Evolutionary conservation across 169 alveolate genomes (phyloP).

Genomic region (Condylostoma magnum): DNA sequence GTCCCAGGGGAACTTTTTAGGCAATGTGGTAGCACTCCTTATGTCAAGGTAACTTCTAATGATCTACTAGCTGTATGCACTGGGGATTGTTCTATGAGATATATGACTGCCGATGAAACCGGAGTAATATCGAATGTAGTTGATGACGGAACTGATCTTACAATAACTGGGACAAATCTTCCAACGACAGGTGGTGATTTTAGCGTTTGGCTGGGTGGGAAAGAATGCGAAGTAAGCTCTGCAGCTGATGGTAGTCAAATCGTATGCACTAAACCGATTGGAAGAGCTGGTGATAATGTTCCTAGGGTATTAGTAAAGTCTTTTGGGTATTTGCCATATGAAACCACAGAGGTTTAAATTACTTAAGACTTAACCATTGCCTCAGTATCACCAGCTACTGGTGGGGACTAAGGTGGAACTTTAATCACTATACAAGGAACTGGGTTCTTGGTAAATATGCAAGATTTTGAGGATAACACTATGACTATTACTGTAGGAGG

Average conservation of each 20-base stretch:
- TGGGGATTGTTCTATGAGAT: conserved; percentile 8
- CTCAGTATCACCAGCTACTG: conserved; percentile 3
- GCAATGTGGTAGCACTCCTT: not conserved
- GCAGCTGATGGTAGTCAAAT: not conserved
- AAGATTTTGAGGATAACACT: not conserved
- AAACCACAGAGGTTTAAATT: not conserved
- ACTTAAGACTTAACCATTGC: not conserved
- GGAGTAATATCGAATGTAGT: not conserved
- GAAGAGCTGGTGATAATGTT: not conserved
- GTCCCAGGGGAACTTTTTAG: conserved; percentile 25
- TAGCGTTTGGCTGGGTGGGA: not conserved
- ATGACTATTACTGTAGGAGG: conserved; percentile 6
- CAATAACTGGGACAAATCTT: not conserved
- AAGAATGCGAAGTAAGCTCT: not conserved
- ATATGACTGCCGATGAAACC: not conserved
- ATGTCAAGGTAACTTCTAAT: not conserved
- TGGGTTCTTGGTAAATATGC: too few relatives aligned
- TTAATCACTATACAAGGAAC: not conserved
- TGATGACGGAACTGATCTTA: not conserved
- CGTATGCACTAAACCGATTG: not conserved
- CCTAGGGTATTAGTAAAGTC: not conserved
- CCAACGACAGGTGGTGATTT: not conserved
- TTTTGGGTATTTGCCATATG: not conserved
- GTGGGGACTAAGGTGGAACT: conserved; percentile 18
- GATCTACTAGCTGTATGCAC: conserved; percentile 2